Conservation (phyloP, 1,284 basidiomycete species). For the Cryptococcus hybrid region DNA sequence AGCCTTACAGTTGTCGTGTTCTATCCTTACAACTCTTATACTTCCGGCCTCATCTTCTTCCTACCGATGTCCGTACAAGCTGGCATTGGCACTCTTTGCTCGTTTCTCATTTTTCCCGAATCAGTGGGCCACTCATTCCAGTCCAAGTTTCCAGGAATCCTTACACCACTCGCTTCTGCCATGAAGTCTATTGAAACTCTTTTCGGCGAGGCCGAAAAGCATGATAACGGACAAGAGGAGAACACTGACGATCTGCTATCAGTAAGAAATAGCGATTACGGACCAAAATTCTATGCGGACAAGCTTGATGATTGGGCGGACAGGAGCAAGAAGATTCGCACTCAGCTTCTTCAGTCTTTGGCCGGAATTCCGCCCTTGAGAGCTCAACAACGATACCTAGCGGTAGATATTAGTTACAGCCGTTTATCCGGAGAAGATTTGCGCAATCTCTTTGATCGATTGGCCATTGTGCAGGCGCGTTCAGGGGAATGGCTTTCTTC, state of each 20-base stretch:
- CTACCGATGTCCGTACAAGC: constrained; percentile 47
- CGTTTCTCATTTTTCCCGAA: constrained; percentile 44
- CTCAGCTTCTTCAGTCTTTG: constrained; percentile 30
- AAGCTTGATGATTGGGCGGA: constrained; percentile 36
- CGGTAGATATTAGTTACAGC: constrained; percentile 44
- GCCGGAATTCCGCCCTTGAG: constrained; percentile 39
- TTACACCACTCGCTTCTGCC: constrained; percentile 31
- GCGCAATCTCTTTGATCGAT: constrained; percentile 32
- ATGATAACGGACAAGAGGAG: constrained; percentile 1
- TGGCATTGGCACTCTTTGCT: constrained; percentile 32
- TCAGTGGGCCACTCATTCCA: constrained; percentile 45
- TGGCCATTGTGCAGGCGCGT: constrained; percentile 41
- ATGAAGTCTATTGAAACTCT: constrained; percentile 33
- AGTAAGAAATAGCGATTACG: not conserved
- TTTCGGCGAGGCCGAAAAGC: constrained; percentile 19
- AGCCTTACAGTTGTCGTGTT: constrained; percentile 36
- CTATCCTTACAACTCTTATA: constrained; percentile 34
- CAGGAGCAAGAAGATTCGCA: constrained; percentile 29
- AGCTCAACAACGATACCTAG: constrained; percentile 43
- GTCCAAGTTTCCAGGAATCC: constrained; percentile 33
- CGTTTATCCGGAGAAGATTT: constrained; percentile 42
- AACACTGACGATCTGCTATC: not conserved
- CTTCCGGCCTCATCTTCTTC: constrained; percentile 39
- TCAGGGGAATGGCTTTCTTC: constrained; percentile 47
- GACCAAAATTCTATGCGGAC: constrained; percentile 3